These are phyloP conservation scores for Diaporthe velutina DNA, from an alignment of 2,329 filamentous ascomycete species.

Conservation along the genomic window DNA sequence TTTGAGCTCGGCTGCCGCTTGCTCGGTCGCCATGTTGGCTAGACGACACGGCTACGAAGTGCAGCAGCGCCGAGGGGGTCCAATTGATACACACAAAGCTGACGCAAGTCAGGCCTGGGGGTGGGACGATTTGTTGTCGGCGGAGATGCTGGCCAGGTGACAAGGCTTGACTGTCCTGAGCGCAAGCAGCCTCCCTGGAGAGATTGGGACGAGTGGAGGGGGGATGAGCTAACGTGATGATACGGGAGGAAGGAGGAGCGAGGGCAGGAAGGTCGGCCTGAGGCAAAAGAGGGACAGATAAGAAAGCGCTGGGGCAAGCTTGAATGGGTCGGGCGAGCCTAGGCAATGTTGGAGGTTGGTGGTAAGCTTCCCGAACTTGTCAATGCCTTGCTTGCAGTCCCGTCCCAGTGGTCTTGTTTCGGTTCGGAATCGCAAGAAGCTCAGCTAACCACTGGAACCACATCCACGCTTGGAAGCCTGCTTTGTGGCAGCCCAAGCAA, in stretches of 20 bases:
- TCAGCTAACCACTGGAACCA: conserved; percentile 3
- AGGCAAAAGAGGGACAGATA: conserved; percentile 33
- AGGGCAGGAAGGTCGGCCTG: conserved; percentile 15
- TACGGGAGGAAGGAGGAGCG: neutral
- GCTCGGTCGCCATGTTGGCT: conserved; percentile 48
- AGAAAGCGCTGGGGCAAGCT: conserved; percentile 2
- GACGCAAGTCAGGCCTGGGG: neutral
- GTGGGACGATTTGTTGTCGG: neutral
- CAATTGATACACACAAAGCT: conserved; percentile 33
- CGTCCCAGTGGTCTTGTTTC: conserved; percentile 18
- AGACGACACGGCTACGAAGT: conserved; percentile 32
- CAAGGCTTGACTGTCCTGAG: neutral
- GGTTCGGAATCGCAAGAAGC: conserved; percentile 18
- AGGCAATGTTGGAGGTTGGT: conserved; percentile 25
- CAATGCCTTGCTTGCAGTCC: conserved; percentile 22
- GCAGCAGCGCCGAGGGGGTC: conserved; percentile 21
- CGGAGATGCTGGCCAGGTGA: neutral
- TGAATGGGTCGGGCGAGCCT: neutral
- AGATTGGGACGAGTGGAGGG: conserved; percentile 20
- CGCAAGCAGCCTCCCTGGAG: conserved; percentile 15
- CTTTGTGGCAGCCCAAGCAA: conserved; percentile 16
- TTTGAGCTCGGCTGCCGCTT: conserved; percentile 74
- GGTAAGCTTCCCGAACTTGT: conserved; percentile 13
- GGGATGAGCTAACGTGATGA: conserved; percentile 1
- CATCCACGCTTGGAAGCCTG: conserved; percentile 4